Evolutionary conservation across 2,329 filamentous ascomycete species (phyloP), one percentile per base, ranked within the genome.

Genomic region (Colletotrichum sp.): DNA sequence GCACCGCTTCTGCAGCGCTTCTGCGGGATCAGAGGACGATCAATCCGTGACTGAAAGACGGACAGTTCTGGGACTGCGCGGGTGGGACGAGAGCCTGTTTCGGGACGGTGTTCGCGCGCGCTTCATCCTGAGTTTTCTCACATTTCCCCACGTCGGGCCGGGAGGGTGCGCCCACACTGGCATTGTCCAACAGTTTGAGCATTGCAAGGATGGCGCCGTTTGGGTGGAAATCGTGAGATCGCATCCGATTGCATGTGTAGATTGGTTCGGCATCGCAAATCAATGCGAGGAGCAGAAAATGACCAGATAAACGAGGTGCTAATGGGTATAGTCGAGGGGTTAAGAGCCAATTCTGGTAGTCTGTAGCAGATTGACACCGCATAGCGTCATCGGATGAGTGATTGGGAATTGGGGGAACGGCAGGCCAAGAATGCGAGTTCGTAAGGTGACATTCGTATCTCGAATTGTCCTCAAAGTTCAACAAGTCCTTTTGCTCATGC

Each of bases 111-210:
- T 39, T 52, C 59, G 68, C 68, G 59, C 27, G 36, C 57, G 27
- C 39, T 70, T 63, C 57, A 44, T 44, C 32, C 39, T 32, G 61
- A 64, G 59, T 30, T 57, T 29, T 71, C 49, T 30, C 63, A 66
- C 62, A 19, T 11, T 61, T 64, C 30, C 69, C 63, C 63, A 67
- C 63, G 63, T 64, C 64, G 39, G 68, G 30, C 59, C 69, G 55
- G 32, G 39, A 55, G 34, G 27, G 29, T 29, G 29, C 62, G 69
- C 34, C 49, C 22, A 57, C 39, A 39, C 55, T 63, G 62, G 39
- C 69, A 67, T 64, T 34, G 63, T 68, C 69, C 63, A 44, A 27
- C 62, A 52, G 69, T 63, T 68, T 68, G 55, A 72, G 63, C 55
- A 57, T 49, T 52, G 27, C 73, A 72, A 62, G 73, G 73, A 57